A percentile compares a stretch with the other conserved stretches of the same genome.
These are phyloP conservation scores for Piper betle DNA, from an alignment of 164 flowering plant genomes.

Conservation along the genomic window DNA sequence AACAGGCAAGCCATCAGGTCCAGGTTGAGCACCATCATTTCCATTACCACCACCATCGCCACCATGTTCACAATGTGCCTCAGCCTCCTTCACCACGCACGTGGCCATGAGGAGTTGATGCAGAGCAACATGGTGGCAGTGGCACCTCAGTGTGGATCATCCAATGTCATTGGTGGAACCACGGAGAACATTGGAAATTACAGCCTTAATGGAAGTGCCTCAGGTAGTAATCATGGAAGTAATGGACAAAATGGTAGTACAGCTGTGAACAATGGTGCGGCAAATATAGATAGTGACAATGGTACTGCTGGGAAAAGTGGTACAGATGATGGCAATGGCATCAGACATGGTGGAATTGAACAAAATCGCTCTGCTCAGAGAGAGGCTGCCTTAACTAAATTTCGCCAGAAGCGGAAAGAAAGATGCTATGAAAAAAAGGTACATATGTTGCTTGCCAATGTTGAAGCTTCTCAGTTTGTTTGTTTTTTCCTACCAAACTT, in stretches of 20 bases:
- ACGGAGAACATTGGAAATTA: slow-evolving; percentile 31
- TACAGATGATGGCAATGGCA: slow-evolving; percentile 20
- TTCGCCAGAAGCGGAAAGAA: slow-evolving; percentile 72
- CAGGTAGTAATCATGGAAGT: slow-evolving; percentile 71
- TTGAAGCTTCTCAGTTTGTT: background rate
- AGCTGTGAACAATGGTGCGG: slow-evolving; percentile 23
- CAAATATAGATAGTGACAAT: slow-evolving; percentile 37
- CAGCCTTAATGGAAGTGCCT: slow-evolving; percentile 54
- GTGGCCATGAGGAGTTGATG: slow-evolving; percentile 31
- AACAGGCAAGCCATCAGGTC: slow-evolving; percentile 25
- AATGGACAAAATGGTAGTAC: slow-evolving; percentile 50
- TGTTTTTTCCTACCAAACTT: background rate
- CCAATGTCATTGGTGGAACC: slow-evolving; percentile 32
- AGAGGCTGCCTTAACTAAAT: slow-evolving; percentile 73
- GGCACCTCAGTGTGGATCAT: slow-evolving; percentile 43
- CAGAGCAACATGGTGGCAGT: slow-evolving; percentile 23
- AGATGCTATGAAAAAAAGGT: slow-evolving; percentile 82
- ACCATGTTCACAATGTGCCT: slow-evolving; percentile 28
- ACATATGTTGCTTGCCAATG: slow-evolving; percentile 2
- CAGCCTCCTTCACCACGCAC: slow-evolving; percentile 10
- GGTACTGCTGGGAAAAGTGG: slow-evolving; percentile 31
- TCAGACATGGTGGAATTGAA: slow-evolving; percentile 29
- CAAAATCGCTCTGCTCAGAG: slow-evolving; percentile 47
- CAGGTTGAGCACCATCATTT: slow-evolving; percentile 51
- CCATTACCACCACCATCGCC: slow-evolving; percentile 49